Conservation (phyloP, 148 eudicot species). For the Rheum nobile region DNA sequence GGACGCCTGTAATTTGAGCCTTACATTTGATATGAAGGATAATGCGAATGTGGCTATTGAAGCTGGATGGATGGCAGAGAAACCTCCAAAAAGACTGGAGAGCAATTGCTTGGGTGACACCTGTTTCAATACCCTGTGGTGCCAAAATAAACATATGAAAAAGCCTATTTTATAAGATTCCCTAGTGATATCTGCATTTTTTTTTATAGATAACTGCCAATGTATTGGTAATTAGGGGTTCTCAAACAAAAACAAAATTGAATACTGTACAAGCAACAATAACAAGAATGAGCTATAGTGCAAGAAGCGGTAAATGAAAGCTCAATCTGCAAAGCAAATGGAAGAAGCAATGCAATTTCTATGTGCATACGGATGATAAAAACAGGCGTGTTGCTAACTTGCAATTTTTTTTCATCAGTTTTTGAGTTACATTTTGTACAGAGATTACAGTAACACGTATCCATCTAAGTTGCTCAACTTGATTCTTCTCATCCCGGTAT, state of each 20-base stretch:
- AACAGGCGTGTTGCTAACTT: background rate
- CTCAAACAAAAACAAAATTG: background rate
- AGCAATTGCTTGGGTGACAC: background rate
- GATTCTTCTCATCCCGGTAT: conserved; percentile 5
- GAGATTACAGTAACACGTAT: background rate
- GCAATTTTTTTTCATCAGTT: background rate
- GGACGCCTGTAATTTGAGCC: conserved; percentile 1
- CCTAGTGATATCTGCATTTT: background rate
- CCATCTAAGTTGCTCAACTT: background rate
- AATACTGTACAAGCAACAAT: background rate
- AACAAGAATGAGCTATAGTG: background rate
- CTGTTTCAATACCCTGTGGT: background rate
- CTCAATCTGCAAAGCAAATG: background rate
- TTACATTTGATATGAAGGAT: conserved; percentile 1
- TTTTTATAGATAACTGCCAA: background rate
- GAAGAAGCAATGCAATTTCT: background rate
- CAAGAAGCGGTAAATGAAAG: background rate
- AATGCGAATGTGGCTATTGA: conserved; percentile 2
- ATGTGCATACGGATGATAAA: no score
- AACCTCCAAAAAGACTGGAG: background rate
- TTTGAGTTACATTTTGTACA: conserved; percentile 1
- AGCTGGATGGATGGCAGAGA: background rate
- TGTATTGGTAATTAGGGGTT: background rate
- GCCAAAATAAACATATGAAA: background rate
- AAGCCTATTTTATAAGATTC: background rate